These are phyloP conservation scores for Ramularia collo-cygni DNA, from an alignment of 2,329 filamentous ascomycete species.

Conservation along the genomic window DNA sequence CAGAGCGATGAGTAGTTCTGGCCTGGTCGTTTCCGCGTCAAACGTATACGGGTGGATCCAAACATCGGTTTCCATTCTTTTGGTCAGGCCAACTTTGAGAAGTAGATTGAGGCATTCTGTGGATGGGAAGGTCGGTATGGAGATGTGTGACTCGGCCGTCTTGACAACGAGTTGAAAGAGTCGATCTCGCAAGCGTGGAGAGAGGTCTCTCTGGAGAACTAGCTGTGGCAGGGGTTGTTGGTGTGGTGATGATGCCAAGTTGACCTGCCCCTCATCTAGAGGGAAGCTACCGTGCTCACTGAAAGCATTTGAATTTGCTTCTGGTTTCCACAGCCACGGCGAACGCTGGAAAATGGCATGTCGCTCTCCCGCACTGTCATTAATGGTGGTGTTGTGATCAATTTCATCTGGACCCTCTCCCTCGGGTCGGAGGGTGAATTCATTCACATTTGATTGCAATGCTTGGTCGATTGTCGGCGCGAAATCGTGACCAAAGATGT, in stretches of 20 bases:
- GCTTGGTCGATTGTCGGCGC: slow-evolving; percentile 15
- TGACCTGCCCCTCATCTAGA: slow-evolving; percentile 24
- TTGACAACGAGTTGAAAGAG: slow-evolving; percentile 29
- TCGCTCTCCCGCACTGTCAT: slow-evolving; percentile 6
- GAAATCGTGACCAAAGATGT: slow-evolving; percentile 19
- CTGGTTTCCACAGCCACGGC: slow-evolving; percentile 25
- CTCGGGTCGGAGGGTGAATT: background rate
- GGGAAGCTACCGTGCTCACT: slow-evolving; percentile 25
- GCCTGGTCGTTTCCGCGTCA: slow-evolving; percentile 18
- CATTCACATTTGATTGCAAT: slow-evolving; percentile 1
- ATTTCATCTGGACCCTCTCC: background rate
- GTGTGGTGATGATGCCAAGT: slow-evolving; percentile 27
- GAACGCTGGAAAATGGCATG: slow-evolving; percentile 13
- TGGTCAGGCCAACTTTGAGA: slow-evolving; percentile 29
- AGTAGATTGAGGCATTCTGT: slow-evolving; percentile 26
- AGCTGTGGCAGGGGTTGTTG: slow-evolving; percentile 23
- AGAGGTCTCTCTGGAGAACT: slow-evolving; percentile 20
- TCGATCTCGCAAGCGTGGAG: slow-evolving; percentile 21
- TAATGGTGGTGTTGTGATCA: background rate
- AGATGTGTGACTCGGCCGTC: slow-evolving; percentile 24
- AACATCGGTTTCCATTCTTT: slow-evolving; percentile 28
- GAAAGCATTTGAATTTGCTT: slow-evolving; percentile 26
- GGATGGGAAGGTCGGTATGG: slow-evolving; percentile 28
- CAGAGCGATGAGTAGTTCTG: slow-evolving; percentile 26
- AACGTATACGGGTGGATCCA: slow-evolving; percentile 31